Evolutionary conservation across 768 basidiomycete genomes (phyloP), one percentile per base, ranked within the genome.

Genomic region (Rhizopogon roseolus): DNA sequence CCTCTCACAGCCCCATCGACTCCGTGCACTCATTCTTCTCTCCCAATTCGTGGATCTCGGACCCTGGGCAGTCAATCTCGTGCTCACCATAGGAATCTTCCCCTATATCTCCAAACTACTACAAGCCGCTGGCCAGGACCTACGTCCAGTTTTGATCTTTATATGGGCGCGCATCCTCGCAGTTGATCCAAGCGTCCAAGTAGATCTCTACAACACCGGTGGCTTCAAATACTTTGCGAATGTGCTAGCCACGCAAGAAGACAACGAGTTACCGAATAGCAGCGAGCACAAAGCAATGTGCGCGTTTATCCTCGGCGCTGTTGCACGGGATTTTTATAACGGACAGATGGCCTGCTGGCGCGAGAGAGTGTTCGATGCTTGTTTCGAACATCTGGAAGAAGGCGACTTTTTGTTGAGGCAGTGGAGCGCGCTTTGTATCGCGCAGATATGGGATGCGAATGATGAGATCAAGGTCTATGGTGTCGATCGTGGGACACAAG

Each of bases 211-310:
- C 63, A 90, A 85, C 49, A 77, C 85, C 4, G 81, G 83, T 57
- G 88, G 89, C 2, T 94, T 88, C 76, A 86, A 83, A 55, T 95
- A 94, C 65, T 95, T 95, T 59, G 85, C 90, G 22, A 80, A 82
- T 28, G 84, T 93, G 29, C 77, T 95, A 6, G 81, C 81, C 6
- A 76, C 83, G 27, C 78, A 77, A 54, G 85, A 90, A 38, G 88
- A 90, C 52, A 60, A 73, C 52, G 66, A 80, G 40, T 82, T 98
- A n/a, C 94, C 95, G 0, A 97, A 99, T 69, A 84, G 86, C 49
- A 88, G 90, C 5, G 97, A 98, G 66, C 94, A 98, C 69, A 90
- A 92, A 59, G 94, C 97, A 1, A 98, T 98, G 96, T 98, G 95
- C 66, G 90, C 93, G 1, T 98, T 98, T 73, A 94, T 98, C 61